These are phyloP conservation scores for Kockovaella imperatae DNA, from an alignment of 768 basidiomycete genomes.

Conservation along the genomic window DNA sequence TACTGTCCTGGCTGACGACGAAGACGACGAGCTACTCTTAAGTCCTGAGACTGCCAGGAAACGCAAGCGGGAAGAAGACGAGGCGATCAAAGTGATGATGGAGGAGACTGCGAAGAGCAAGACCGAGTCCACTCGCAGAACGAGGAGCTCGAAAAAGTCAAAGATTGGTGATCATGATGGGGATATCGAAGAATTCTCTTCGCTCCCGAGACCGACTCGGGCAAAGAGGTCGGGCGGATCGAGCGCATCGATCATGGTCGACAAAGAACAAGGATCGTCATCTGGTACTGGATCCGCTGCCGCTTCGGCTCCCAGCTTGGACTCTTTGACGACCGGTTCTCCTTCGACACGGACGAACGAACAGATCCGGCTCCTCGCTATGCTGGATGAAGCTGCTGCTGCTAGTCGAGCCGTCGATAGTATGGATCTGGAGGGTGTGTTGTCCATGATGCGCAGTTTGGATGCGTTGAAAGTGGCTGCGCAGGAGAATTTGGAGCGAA, in stretches of 20 bases:
- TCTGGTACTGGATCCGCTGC: not conserved
- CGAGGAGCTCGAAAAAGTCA: not conserved
- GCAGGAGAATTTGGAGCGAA: conserved; percentile 15
- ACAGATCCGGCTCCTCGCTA: conserved; percentile 17
- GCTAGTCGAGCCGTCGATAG: conserved; percentile 19
- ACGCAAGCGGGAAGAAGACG: conserved; percentile 17
- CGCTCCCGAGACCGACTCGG: too few species aligned
- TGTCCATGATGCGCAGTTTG: conserved; percentile 18
- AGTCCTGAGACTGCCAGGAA: conserved; percentile 23
- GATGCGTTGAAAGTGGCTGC: conserved; percentile 28
- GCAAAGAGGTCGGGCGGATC: too few species aligned
- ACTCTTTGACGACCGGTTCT: too few species aligned
- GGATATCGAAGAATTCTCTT: too few species aligned
- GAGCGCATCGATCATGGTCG: too few species aligned
- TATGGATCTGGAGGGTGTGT: conserved; percentile 26
- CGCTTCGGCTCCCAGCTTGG: too few species aligned
- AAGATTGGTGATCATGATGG: too few species aligned
- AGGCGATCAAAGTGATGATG: conserved; percentile 3
- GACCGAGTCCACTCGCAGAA: not conserved
- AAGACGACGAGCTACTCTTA: conserved; percentile 23
- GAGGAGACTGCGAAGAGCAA: not conserved
- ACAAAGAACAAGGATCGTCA: too few species aligned
- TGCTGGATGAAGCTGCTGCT: conserved; percentile 25
- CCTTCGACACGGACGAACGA: conserved; percentile 11
- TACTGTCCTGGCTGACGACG: conserved; percentile 11